Evolutionary conservation across 2,329 filamentous ascomycete species (phyloP), one percentile per base, ranked within the genome.

Genomic region (Cladosporium sp.): DNA sequence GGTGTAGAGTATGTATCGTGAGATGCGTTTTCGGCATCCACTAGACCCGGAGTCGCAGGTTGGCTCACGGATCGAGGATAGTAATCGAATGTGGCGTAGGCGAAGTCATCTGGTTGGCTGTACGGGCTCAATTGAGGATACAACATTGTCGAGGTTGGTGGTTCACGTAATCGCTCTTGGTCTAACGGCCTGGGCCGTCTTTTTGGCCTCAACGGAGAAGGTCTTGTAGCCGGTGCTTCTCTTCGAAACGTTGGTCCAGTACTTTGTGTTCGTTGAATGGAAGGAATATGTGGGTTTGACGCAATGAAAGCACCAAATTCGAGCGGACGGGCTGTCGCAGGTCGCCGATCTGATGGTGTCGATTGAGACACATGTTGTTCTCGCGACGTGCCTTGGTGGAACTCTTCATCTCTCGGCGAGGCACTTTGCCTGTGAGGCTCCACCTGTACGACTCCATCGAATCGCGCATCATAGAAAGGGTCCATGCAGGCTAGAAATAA

Each of bases 81-180:
- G 22, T 40, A 47, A n/a, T 40, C 58, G 45, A 48, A 54, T 13
- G n/a, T 51, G 48, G 17, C 61, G 19, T 49, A 20, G n/a, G 17
- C 32, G 9, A 22, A 10, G 17, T 35, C 60, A 3, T 40, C 37
- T 22, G 53, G 24, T 13, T 62, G 61, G 35, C 61, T 56, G 44
- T 66, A 66, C 4, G 64, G 62, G 40, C 62, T 64, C 56, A 64
- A 49, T 39, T 65, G 63, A 10, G 66, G 65, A 19, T 67, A 65
- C 2, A 68, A 58, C 10, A 65, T 53, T 3, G 60, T 24, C 3
- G 57, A 39, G 40, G 63, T 58, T 24, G 42, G 32, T 28, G 52
- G 42, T 55, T 50, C 56, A 39, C 37, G 48, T 55, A 58, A 34
- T 47, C 48, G 49, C 37, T 53, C 49, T 34, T 55, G 34, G 36